Evolutionary conservation across 1,139 yeast genomes (phyloP).

Genomic region (Geotrichum macrosporum): DNA sequence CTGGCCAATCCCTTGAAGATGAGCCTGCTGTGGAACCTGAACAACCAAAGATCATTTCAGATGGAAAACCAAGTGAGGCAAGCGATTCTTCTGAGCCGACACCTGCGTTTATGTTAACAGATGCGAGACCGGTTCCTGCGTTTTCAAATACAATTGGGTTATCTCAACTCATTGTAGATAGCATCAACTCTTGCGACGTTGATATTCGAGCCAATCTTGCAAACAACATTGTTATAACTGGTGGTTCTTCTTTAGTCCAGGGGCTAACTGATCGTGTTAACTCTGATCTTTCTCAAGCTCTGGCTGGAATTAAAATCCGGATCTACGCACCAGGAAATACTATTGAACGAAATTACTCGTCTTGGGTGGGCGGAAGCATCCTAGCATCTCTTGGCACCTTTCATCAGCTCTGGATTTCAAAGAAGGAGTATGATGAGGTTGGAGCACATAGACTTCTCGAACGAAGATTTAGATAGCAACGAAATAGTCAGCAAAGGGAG

Average conservation of each 20-base stretch:
- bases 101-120: slow-evolving; percentile 21
- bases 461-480: slow-evolving; percentile 30
- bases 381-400: slow-evolving; percentile 90
- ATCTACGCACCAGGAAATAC: slow-evolving; percentile 84
- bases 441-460: slow-evolving; percentile 69
- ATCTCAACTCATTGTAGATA: slow-evolving; percentile 63
- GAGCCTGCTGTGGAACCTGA: slow-evolving; percentile 21
- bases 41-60: slow-evolving; percentile 23
- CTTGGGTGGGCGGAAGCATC: slow-evolving; percentile 96
- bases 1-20: slow-evolving; percentile 20
- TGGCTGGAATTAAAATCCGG: slow-evolving; percentile 91
- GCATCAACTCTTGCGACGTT: slow-evolving; percentile 66
- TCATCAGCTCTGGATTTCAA: slow-evolving; percentile 96
- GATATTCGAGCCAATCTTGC: slow-evolving; percentile 89
- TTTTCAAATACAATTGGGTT: slow-evolving; percentile 46
- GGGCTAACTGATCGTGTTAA: slow-evolving; percentile 80
- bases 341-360: slow-evolving; percentile 74
- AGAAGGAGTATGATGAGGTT: slow-evolving; percentile 84
- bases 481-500: too few relatives aligned
- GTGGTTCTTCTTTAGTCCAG: slow-evolving; percentile 82
- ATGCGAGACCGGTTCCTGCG: slow-evolving; percentile 20
- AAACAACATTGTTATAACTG: slow-evolving; percentile 86
- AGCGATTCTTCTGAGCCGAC: slow-evolving; percentile 15
- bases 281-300: slow-evolving; percentile 62
- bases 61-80: slow-evolving; percentile 15